These are phyloP conservation scores for Paramecium octaurelia DNA, from an alignment of 73 alveolate genomes.

Conservation along the genomic window DNA sequence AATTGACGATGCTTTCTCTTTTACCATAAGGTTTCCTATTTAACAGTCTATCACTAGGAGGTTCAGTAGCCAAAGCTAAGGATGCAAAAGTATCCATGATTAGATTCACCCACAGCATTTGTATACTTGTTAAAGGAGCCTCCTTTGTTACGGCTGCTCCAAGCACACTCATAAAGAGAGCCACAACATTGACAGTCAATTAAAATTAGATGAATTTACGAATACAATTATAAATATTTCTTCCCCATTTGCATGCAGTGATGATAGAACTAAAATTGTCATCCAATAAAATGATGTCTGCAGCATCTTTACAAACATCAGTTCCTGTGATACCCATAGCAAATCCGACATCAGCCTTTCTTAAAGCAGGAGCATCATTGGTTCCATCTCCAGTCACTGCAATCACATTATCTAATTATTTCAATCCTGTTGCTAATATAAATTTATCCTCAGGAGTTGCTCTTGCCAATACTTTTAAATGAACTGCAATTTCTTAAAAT, in stretches of 20 bases:
- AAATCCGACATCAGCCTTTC: conserved; percentile 88
- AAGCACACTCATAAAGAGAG: conserved; percentile 76
- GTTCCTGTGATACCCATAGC: conserved; percentile 95
- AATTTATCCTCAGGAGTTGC: conserved; percentile 95
- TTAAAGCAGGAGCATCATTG: conserved; percentile 97
- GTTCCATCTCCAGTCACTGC: conserved; percentile 98
- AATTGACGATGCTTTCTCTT: conserved; percentile 85
- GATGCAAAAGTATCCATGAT: conserved; percentile 98
- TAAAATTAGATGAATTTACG: conserved; percentile 92
- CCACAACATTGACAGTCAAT: conserved; percentile 90
- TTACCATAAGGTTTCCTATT: conserved; percentile 86
- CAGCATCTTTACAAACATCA: conserved; percentile 94
- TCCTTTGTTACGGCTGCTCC: conserved; percentile 82
- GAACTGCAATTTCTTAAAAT: conserved; percentile 75
- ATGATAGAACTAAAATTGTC: conserved; percentile 93
- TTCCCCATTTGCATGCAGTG: conserved; percentile 92
- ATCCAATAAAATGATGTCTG: conserved; percentile 90
- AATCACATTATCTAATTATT: conserved; percentile 84
- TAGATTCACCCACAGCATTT: conserved; percentile 96
- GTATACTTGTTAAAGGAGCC: conserved; percentile 82
- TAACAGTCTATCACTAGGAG: conserved; percentile 85
- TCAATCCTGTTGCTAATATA: conserved; percentile 87
- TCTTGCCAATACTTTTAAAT: conserved; percentile 89
- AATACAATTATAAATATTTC: conserved; percentile 93
- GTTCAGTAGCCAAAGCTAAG: conserved; percentile 96